Base-by-base conservation (phyloP, 2,329 filamentous ascomycete species). In the Colletotrichum sp. region DNA sequence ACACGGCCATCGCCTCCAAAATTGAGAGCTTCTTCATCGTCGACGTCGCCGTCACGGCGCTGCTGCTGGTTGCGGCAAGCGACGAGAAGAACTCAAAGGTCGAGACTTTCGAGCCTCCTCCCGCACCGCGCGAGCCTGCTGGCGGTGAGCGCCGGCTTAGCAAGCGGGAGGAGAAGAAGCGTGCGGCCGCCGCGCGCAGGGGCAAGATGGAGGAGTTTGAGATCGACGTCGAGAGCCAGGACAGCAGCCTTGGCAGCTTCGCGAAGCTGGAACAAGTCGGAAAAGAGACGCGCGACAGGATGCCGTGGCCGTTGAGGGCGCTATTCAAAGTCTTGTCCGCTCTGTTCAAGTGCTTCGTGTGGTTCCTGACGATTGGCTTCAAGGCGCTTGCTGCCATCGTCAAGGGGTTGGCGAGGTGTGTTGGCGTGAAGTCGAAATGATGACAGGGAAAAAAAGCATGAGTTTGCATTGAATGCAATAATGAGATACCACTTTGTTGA, bases 171-270 rank as follows among this genome's bases (percentile, higher is more conserved):
- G 72, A 70, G 74, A 78, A 78, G 72, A 78, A 80, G 60, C 71
- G 78, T 32, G 64, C 74, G 7, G 69, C 76, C n/a, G 67, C 66
- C 8, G 63, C 62, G 39, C 81, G 81, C 75, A 82, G 83, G 71
- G 82, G 82, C 44, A 87, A 86, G 78, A 87, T 90, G 80, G 90
- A 92, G 78, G 88, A 90, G 79, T 90, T 93, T 73, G 92, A 91
- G 82, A 84, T 93, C 49, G 92, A 94, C 78, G 82, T 94, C 7
- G 92, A 93, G 83, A 93, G 91, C 80, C 92, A 93, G 82, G 85
- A 86, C 8, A 88, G 86, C 69, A 89, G 87, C 78, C 79, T 87
- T n/a, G 83, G 86, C 69, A 89, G 87, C 78, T 79, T 87, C 18
- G 83, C 83, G 67, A 85, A 89, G 85, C 77, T 75, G 83, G 28